Conservation (phyloP, 345 rosid species). For the Citrus reticulata region DNA sequence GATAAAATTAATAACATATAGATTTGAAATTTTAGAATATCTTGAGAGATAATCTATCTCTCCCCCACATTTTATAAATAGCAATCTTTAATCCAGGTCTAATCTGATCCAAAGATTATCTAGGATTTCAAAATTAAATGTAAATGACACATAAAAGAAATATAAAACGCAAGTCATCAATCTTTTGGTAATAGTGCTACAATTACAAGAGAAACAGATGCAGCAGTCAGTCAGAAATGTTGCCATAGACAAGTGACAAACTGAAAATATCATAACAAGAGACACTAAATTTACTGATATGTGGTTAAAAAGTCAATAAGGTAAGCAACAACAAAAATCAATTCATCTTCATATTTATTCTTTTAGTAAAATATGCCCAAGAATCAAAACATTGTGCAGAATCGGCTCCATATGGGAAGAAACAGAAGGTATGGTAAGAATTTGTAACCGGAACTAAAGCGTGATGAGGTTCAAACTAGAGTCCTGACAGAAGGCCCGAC, state of each 20-base stretch:
- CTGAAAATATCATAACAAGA: neutral
- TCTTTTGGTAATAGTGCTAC: neutral
- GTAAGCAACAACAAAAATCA: neutral
- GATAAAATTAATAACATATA: neutral
- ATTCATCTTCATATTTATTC: neutral
- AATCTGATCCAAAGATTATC: neutral
- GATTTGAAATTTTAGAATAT: neutral
- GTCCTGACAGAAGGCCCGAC: too few species aligned
- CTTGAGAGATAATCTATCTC: neutral
- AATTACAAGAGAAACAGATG: conserved; percentile 1
- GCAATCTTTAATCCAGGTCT: neutral
- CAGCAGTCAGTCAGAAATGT: neutral
- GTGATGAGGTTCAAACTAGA: too few species aligned
- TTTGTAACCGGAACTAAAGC: too few species aligned
- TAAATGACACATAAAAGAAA: neutral
- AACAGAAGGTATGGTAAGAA: too few species aligned
- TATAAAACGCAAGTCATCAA: neutral
- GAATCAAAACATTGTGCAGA: neutral
- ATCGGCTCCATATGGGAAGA: too few species aligned
- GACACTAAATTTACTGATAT: neutral
- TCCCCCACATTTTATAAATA: neutral
- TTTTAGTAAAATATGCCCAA: neutral
- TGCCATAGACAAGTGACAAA: neutral
- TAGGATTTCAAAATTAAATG: neutral
- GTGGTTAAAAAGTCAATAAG: neutral